Percentiles rank a stretch among this genome's conserved stretches.
Conservation (phyloP, 306 rosid species). For the Lathyrus aphaca region DNA sequence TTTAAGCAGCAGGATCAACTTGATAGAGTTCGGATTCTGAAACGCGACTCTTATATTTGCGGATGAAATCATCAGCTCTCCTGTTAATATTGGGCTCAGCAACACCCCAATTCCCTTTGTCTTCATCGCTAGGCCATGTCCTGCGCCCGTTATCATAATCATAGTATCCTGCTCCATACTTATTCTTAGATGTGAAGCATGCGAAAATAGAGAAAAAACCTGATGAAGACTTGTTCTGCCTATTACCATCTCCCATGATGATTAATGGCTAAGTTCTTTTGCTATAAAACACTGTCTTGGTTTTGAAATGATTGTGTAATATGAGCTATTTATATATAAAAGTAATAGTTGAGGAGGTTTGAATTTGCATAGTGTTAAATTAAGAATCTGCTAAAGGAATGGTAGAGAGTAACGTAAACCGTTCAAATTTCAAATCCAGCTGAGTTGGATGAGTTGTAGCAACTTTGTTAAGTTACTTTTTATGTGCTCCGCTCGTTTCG, state of each 20-base stretch:
- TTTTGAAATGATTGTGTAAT: conserved; percentile 5
- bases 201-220: conserved; percentile 58
- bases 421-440: conserved; percentile 25
- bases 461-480: conserved; percentile 29
- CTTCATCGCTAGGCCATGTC: conserved; percentile 68
- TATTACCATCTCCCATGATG: conserved; percentile 50
- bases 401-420: conserved; percentile 28
- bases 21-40: conserved; percentile 48
- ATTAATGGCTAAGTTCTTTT: not conserved
- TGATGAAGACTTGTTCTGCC: conserved; percentile 44
- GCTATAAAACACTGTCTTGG: not conserved
- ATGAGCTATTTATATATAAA: conserved; percentile 8
- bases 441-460: conserved; percentile 24
- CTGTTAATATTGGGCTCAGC: conserved; percentile 64
- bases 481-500: conserved; percentile 47
- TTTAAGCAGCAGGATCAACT: conserved; percentile 8
- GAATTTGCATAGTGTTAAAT: not conserved
- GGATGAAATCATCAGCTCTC: conserved; percentile 60
- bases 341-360: too few species aligned
- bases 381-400: conserved; percentile 35
- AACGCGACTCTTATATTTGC: conserved; percentile 44
- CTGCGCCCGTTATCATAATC: conserved; percentile 38
- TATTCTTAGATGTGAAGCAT: conserved; percentile 48
- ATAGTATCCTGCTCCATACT: conserved; percentile 28
- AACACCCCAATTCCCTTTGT: conserved; percentile 50